A percentile compares a stretch with the other conserved stretches of the same genome.
phyloP scores from a whole-genome alignment of 768 basidiomycete species.

The Cystobasidiopsis lactophilus region DNA sequence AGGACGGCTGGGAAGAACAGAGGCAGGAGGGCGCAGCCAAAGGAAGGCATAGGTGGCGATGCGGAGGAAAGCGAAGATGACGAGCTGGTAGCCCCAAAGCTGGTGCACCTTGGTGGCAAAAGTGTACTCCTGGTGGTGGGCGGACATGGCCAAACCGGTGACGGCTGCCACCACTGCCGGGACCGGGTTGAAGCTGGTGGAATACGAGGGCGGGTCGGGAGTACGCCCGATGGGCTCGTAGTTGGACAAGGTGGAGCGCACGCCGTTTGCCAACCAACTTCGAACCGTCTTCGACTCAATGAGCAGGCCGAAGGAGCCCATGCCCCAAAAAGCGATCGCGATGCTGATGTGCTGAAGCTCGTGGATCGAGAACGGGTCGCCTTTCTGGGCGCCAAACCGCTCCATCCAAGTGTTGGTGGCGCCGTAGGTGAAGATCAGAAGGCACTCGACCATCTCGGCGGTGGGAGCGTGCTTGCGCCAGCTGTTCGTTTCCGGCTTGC shows the following conservation, averaged over 20 bases:
- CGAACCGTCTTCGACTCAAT: slow-evolving; percentile 59
- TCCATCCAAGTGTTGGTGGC: slow-evolving; percentile 93
- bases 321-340: slow-evolving; percentile 36
- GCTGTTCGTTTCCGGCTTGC: slow-evolving; percentile 26
- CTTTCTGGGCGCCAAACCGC: slow-evolving; percentile 58
- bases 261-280: slow-evolving; percentile 42
- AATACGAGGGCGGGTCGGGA: slow-evolving; percentile 38
- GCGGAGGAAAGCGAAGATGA: slow-evolving; percentile 53
- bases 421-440: slow-evolving; percentile 61
- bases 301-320: background rate
- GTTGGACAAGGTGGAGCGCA: background rate
- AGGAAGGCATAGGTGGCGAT: slow-evolving; percentile 86
- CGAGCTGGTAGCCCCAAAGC: slow-evolving; percentile 73
- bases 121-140: slow-evolving; percentile 71
- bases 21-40: slow-evolving; percentile 62
- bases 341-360: slow-evolving; percentile 86
- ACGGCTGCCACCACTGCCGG: slow-evolving; percentile 70
- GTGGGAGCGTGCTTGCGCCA: slow-evolving; percentile 19
- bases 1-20: slow-evolving; percentile 70
- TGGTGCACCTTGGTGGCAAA: slow-evolving; percentile 84
- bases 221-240: slow-evolving; percentile 15
- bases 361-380: slow-evolving; percentile 70
- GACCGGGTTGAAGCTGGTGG: slow-evolving; percentile 36
- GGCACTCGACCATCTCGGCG: slow-evolving; percentile 26
- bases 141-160: slow-evolving; percentile 80